Evolutionary conservation across 495 filamentous ascomycete species (phyloP), one percentile per base, ranked within the genome.

Genomic region (Trichoderma parareesei): DNA sequence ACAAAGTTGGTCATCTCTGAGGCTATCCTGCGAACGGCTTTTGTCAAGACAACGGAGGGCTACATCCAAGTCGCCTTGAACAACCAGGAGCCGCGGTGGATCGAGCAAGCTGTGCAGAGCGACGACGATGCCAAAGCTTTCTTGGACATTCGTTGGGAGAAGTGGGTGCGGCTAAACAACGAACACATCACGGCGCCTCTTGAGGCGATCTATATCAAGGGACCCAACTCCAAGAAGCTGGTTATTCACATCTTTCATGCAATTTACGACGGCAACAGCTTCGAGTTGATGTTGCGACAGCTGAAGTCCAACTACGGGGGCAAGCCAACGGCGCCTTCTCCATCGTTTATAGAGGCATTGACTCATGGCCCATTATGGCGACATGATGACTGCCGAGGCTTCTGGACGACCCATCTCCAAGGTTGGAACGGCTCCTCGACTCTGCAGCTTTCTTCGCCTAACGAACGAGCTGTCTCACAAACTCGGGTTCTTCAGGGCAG

Each of bases 261-360:
- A 6, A 75, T 97, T 0, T 98, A 97, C 69, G 93, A 98, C 76
- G 93, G 89, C 1, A 89, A 84, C 69, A 93, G 90, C 63, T 79
- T 96, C 38, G 72, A 81, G 0, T 75, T 92, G 37, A 71, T 97
- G 0, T 74, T 97, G 16, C 74, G 80, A 5, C 74, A 79, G 33
- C 77, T 92, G 1, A 27, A 42, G 20, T 46, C 61, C 13, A 7
- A 37, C 18, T 88, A 86, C 64, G 62, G 65, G 5, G 59, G 68
- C 0, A 3, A 65, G 5, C n/a, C 62, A 3, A 63, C 70, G n/a
- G 57, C 71, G 5, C 70, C 63, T 40, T 71, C 77, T 14, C 84
- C 83, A 2, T 62, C 74, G 0, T 88, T 88, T 63, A 71, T 84
- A 13, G 75, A 82, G 0, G 79, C 78, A 0, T 67, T 90, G 27